Evolutionary conservation across 257 asterid species (phyloP), one percentile per base, ranked within the genome.

Genomic region (Solanum phureja): DNA sequence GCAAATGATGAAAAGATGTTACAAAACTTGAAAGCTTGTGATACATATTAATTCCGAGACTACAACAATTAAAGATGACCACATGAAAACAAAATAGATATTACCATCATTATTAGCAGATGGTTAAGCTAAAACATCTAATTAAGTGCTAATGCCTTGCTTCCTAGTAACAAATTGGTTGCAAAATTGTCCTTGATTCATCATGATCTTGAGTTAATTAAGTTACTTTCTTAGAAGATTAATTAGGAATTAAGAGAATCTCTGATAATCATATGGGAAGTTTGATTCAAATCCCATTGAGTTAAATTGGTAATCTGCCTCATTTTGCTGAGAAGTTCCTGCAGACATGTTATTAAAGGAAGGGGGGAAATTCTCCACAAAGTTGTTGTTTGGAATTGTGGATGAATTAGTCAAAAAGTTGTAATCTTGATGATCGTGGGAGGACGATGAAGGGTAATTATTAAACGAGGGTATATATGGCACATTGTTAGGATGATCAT

Each of bases 221-320:
- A 81, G 42, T 9, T 16, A 81, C 66, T 88, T 27, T 5, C 27
- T 16, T 34, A 35, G 34, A 33, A 38, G 46, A 75, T 73, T 73
- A 73, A 79, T 85, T 83, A 89, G 68, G 90, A 68, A 52, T 6
- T 52, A 52, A 85, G 87, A 89, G 87, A 87, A 91, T 40, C 90
- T 72, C 23, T 49, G 56, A 42, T 90, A 66, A 58, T 86, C 93
- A 52, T 92, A 94, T 23, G 87, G 88, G 83, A 91, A 92, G 76
- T 85, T 88, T 6, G 94, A 75, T 71, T 88, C 96, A 75, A 86
- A 91, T n/a, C 87, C 94, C 33, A 91, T 71, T 12, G 90, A 74
- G 37, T 88, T 91, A 29, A 89, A 91, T 8, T 91, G 91, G 89
- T 74, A 81, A 31, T 86, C 87, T 2, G 87, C 21, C 4, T 74